Base-by-base conservation (phyloP, 306 rosid species). In the Parietaria judaica region DNA sequence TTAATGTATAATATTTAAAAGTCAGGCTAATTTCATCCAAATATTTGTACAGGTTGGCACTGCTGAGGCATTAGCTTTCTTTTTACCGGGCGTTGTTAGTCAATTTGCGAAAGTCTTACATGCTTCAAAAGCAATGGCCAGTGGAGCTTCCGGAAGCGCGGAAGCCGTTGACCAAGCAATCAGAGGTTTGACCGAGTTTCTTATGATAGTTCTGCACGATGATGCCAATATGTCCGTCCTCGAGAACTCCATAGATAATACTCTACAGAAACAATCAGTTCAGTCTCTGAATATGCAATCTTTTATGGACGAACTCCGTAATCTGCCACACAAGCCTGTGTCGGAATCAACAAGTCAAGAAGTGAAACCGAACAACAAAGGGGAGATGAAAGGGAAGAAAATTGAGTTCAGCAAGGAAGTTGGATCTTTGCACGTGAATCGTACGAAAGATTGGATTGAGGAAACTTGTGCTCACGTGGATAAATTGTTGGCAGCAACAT, bases 21-120 rank as follows among this genome's bases (percentile, higher is more conserved):
- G 51, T 8, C 47, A 13, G 11, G 34, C 38, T 14, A 36, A 49
- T 67, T 57, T 62, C 43, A 59, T 63, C 50, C 47, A 43, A 2
- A 35, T 9, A 11, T 43, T 54, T 50, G 17, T 76, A 50, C 78
- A 91, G 98, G 89, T 82, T 67, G 96, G 96, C 67, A 69, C 83
- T 61, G 95, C 95, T 67, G 98, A 88, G 70, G 88, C 90, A 57
- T 85, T 88, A 58, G 96, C 96, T 72, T 91, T 88, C 79, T 91
- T 91, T 76, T 80, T 91, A 73, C 98, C 98, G 61, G 98, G 98
- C 49, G 80, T 83, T 77, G 95, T 86, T 59, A 85, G 95, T 74
- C 89, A 88, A 58, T 80, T 85, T 80, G 70, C 90, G 51, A 91
- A 86, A 77, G 96, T 91, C 58, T 76, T 91, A 76, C 89, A 63